These are phyloP conservation scores for Gonium pectorale DNA, from an alignment of 139 green algal genomes.

Conservation along the genomic window DNA sequence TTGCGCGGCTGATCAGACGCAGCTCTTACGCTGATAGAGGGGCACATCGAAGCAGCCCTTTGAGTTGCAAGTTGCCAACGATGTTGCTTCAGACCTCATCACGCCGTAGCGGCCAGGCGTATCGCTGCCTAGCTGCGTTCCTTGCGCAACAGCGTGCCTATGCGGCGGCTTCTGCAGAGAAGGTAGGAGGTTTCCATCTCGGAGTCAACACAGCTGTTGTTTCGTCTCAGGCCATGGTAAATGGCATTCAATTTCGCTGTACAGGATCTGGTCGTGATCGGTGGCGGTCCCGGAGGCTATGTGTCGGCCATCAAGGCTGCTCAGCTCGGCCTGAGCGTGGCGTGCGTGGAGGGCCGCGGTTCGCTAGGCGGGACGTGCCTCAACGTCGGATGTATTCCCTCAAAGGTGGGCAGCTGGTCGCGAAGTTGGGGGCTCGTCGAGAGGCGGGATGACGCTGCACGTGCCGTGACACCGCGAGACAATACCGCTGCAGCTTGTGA, in stretches of 20 bases:
- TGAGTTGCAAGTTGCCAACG: too few species aligned
- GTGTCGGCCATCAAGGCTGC: conserved; percentile 98
- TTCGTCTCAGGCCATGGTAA: too few species aligned
- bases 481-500: too few species aligned
- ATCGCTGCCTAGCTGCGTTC: not conserved
- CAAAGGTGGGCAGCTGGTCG: conserved; percentile 73
- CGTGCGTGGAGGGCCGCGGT: conserved; percentile 96
- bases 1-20: too few species aligned
- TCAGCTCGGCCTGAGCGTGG: conserved; percentile 95
- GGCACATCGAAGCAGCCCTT: not conserved
- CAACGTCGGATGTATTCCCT: conserved; percentile 99
- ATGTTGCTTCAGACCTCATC: conserved; percentile 15
- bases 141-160: conserved; percentile 5
- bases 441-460: too few species aligned
- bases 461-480: too few species aligned
- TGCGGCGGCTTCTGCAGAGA: conserved; percentile 1
- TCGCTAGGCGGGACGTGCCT: conserved; percentile 96
- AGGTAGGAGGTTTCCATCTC: conserved; percentile 9
- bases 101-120: not conserved
- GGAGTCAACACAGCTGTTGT: too few species aligned
- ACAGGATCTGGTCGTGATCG: conserved; percentile 96
- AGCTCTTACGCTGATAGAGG: not conserved
- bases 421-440: too few species aligned
- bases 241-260: too few species aligned
- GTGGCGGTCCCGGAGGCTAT: conserved; percentile 97